phyloP scores from a whole-genome alignment of 2,329 filamentous ascomycete genomes.

The Sordariomycetes sp. region DNA sequence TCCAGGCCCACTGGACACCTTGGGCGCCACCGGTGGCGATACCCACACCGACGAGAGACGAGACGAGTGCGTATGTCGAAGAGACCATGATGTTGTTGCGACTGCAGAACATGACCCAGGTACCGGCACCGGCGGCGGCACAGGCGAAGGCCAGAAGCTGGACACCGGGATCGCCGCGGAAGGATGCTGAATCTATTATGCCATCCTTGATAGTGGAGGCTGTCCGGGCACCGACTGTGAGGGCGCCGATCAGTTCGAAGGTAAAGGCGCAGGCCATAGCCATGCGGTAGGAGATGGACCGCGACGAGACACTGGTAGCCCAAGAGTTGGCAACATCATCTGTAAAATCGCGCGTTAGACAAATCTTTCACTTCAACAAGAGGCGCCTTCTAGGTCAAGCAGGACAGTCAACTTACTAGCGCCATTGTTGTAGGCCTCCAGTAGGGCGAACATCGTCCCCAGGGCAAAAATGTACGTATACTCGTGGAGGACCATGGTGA shows the following conservation, averaged over 20 bases:
- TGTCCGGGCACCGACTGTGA: conserved; percentile 57
- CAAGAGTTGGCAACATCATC: conserved; percentile 80
- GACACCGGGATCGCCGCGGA: conserved; percentile 50
- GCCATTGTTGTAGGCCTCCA: conserved; percentile 71
- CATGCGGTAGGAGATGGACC: conserved; percentile 60
- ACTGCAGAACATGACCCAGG: conserved; percentile 76
- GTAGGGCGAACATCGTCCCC: conserved; percentile 64
- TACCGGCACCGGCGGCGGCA: conserved; percentile 51
- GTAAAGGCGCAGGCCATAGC: conserved; percentile 56
- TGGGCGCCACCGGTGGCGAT: conserved; percentile 53
- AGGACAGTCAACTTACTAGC: conserved; percentile 46
- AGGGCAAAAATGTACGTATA: conserved; percentile 67
- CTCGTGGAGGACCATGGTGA: conserved; percentile 41
- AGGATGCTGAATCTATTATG: conserved; percentile 52
- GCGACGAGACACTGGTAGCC: conserved; percentile 73
- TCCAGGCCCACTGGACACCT: conserved; percentile 60
- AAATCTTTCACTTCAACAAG: background rate
- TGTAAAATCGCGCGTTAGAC: conserved; percentile 15
- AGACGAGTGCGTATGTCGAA: conserved; percentile 62
- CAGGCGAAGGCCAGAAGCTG: conserved; percentile 60
- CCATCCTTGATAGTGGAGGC: conserved; percentile 74
- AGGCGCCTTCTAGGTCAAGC: too few relatives aligned
- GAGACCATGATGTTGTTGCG: conserved; percentile 62
- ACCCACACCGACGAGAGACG: conserved; percentile 57
- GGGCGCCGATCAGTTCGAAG: conserved; percentile 58